Base-by-base conservation (phyloP, 2,329 filamentous ascomycete genomes). In the Claviceps digitariae region DNA sequence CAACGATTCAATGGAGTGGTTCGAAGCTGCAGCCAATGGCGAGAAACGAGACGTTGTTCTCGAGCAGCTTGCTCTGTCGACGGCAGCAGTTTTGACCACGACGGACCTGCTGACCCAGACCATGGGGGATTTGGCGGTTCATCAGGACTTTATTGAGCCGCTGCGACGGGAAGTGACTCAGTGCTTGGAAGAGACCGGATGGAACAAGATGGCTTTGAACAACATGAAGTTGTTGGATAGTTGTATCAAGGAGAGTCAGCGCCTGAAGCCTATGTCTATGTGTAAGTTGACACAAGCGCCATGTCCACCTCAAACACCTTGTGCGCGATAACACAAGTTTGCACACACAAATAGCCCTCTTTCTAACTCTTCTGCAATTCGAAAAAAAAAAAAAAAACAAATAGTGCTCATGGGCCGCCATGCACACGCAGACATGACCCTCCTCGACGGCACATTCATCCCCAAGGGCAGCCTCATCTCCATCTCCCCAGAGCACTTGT, bases 81-180 rank as follows among this genome's bases (percentile, higher is more conserved):
- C 77, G 50, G 76, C 74, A 1, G 73, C 75, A 15, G 77, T 78
- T 43, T 76, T 80, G 63, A 80, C 76, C 1, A 77, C 77, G 0
- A 69, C 70, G n/a, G 60, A 62, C 45, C 51, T 61, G 25, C 48
- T 57, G 12, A 48, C 40, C 4, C 52, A 57, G 41, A 53, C 56
- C 10, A 44, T 62, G 21, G 34, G 55, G 2, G 29, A 55, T 10
- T 58, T 78, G 23, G 76, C 75, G 0, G 66, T 69, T 12, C 67
- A 71, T 36, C 61, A 64, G 13, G 61, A 64, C 0, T 69, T 64
- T 41, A 49, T 74, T 23, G 64, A 66, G 5, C 58, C 60, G 2
- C 63, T 77, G 40, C 67, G 71, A 12, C 64, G 72, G 23, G 74
- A 77, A 54, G 68, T 70, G 9, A n/a, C 23, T 1, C 13, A 40